Base-by-base conservation (phyloP, 768 basidiomycete species). In the Glaciozyma martinii region DNA sequence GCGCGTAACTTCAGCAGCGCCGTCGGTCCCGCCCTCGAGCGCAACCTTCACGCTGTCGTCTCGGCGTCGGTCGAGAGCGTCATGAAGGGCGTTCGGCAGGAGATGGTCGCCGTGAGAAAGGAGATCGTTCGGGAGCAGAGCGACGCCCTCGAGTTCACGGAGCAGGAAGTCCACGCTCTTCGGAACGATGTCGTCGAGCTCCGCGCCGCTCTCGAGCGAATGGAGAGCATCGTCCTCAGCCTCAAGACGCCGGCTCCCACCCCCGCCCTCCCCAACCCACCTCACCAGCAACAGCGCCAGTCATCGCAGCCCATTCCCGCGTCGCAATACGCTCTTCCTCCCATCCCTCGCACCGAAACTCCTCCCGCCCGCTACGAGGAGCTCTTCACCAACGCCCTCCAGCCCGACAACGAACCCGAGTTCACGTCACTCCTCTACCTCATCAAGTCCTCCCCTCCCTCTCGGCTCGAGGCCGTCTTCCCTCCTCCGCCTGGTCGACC, bases 41-140 rank as follows among this genome's bases (percentile, higher is more conserved):
- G 85, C 65, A 86, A 89, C 71, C 83, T 92, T 74, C 88, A 78
- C 88, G 89, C 27, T 80, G 85, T 65, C 21, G 82, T 87, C n/a
- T 80, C 82, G 15, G 77, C 80, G 10, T 83, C 90, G 81, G 87
- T 90, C 73, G 89, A 90, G 74, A 87, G 89, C 62, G 79, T 90
- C 29, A 77, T 86, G 42, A 82, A 85, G 29, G 88, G 89, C 75
- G 80, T 92, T 70, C 84, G 84, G 60, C 78, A 80, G 5, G 89
- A 92, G 75, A 83, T 92, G 61, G 79, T 87, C 68, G 82, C 79
- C 65, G 81, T 92, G 70, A 89, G 89, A 77, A 83, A 85, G 56
- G 90, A 92, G 73, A 79, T 90, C 55, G 84, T 84, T 61, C 79
- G 82, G 21, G 90, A 88, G 87, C 89, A 92, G 74, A 85, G 80